phyloP scores from a whole-genome alignment of 257 asterid genomes.

The Cinchona pubescens region DNA sequence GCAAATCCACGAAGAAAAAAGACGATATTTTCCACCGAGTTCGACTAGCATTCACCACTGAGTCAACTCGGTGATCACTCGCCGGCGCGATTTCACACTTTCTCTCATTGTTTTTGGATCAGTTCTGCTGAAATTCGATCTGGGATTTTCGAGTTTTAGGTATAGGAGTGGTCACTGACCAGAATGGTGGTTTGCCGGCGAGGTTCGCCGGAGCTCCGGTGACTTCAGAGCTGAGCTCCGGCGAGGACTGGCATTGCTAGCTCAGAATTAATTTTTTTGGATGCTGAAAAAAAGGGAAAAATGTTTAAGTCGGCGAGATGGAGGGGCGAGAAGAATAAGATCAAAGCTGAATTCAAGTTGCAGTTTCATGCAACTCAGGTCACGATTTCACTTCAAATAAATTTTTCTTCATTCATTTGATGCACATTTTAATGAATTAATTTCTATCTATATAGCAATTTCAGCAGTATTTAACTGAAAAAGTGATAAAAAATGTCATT shows the following conservation, averaged over 20 bases:
- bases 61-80: constrained; percentile 25
- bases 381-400: constrained; percentile 2
- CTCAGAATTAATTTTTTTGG: constrained; percentile 38
- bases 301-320: constrained; percentile 90
- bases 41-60: constrained; percentile 39
- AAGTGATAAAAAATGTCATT: not conserved
- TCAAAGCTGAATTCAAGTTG: constrained; percentile 84
- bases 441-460: not conserved
- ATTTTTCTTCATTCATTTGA: not conserved
- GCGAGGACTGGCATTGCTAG: constrained; percentile 26
- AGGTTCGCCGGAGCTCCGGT: constrained; percentile 81
- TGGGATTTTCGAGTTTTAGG: constrained; percentile 24
- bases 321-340: constrained; percentile 91
- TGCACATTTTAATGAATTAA: not conserved
- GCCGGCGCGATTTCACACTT: constrained; percentile 18
- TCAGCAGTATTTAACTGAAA: not conserved
- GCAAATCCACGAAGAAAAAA: constrained; percentile 14
- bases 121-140: constrained; percentile 11
- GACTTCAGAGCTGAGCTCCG: constrained; percentile 53
- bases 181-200: constrained; percentile 42
- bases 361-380: constrained; percentile 98
- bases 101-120: constrained; percentile 6
- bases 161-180: constrained; percentile 13
- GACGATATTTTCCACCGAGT: constrained; percentile 15
- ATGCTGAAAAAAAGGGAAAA: constrained; percentile 30